These are phyloP conservation scores for Echria macrotheca DNA, from an alignment of 495 filamentous ascomycete species.

Conservation along the genomic window DNA sequence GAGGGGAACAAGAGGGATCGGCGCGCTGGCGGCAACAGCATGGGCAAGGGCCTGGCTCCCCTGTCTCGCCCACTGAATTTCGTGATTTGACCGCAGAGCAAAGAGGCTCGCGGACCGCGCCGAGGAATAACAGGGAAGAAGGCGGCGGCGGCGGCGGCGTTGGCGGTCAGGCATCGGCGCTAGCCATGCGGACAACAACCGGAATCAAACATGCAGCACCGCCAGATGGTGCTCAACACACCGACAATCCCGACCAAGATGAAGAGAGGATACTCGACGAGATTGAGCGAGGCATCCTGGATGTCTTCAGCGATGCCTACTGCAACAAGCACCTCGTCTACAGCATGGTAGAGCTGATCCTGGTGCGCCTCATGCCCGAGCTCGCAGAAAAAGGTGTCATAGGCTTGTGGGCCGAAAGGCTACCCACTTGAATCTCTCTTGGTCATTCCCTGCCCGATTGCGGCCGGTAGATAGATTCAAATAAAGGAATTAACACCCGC, in stretches of 20 bases:
- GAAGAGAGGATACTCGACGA: slow-evolving; percentile 36
- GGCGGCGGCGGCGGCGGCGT: background rate
- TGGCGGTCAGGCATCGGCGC: slow-evolving; percentile 11
- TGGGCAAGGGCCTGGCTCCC: background rate
- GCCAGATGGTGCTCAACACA: background rate
- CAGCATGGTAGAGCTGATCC: slow-evolving; percentile 65
- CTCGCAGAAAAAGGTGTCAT: slow-evolving; percentile 64
- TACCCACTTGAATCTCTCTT: slow-evolving; percentile 46
- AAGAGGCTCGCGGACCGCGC: slow-evolving; percentile 5
- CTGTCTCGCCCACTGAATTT: background rate
- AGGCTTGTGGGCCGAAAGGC: slow-evolving; percentile 68
- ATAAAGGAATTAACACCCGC: too few species aligned
- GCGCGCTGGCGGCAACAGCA: slow-evolving; percentile 8
- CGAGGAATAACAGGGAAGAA: too few species aligned
- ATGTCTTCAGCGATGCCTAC: slow-evolving; percentile 73
- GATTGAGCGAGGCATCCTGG: slow-evolving; percentile 55
- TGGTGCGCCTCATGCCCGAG: slow-evolving; percentile 80
- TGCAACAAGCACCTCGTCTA: slow-evolving; percentile 88
- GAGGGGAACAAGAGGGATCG: slow-evolving; percentile 1
- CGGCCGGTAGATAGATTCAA: too few species aligned
- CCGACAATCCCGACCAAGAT: slow-evolving; percentile 29
- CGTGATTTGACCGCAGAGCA: too few species aligned
- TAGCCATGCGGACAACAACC: background rate
- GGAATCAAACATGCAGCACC: background rate
- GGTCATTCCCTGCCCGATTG: too few species aligned